phyloP scores from a whole-genome alignment of 345 rosid genomes.

The Sonneratia alba region DNA sequence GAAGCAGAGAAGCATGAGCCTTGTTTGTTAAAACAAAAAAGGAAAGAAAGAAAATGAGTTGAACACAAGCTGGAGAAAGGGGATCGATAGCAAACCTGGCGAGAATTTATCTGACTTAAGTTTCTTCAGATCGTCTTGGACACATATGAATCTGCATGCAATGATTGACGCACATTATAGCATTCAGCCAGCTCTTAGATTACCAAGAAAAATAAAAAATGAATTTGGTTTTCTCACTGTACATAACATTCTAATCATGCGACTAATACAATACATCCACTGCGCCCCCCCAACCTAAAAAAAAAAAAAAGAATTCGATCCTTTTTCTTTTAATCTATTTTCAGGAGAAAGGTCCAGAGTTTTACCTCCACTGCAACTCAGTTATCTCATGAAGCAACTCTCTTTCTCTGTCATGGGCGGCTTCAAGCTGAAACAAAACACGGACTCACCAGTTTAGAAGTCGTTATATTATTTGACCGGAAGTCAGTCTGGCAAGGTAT shows the following conservation, averaged over 20 bases:
- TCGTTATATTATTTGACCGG: neutral
- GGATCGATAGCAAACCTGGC: conserved; percentile 10
- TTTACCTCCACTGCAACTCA: conserved; percentile 83
- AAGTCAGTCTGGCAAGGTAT: no score
- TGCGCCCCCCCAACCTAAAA: neutral
- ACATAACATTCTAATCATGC: no score
- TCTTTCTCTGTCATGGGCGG: conserved; percentile 85
- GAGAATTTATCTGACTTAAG: conserved; percentile 55
- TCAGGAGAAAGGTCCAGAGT: neutral
- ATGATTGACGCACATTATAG: conserved; percentile 6
- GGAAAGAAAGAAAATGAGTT: conserved; percentile 3
- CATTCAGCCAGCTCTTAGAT: neutral
- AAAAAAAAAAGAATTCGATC: neutral
- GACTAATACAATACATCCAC: no score
- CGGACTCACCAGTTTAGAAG: neutral
- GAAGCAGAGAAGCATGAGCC: neutral
- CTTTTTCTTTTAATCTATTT: neutral
- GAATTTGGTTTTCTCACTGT: neutral
- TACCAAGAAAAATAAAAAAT: neutral
- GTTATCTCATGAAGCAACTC: conserved; percentile 82
- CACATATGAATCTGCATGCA: conserved; percentile 55
- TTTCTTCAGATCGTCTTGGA: conserved; percentile 82
- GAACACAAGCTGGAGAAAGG: neutral
- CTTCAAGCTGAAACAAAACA: conserved; percentile 58
- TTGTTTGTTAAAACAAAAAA: neutral